Evolutionary conservation across 768 basidiomycete species (phyloP), one percentile per base, ranked within the genome.

Genomic region (Lentinula boryana): DNA sequence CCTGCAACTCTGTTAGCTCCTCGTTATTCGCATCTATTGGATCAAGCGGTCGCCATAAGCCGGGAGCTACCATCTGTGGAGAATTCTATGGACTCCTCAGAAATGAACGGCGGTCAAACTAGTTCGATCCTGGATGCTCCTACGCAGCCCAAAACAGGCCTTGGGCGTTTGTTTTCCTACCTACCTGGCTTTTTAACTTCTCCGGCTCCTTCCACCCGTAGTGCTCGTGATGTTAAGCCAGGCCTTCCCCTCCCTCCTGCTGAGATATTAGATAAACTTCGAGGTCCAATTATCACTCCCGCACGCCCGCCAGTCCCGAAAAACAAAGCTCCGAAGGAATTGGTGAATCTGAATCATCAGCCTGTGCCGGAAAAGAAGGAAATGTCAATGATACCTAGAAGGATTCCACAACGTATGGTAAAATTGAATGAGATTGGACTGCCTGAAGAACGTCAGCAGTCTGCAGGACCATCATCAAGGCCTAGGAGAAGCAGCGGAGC

Each of bases 401-500:
- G 65, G 23, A 64, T 74, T 52, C 78, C 76, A 18, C 74, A 74
- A 66, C 74, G 84, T 49, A 66, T 88, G 10, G 82, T 87, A 2
- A 78, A 88, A 53, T 73, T 89, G 40, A 71, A 76, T 23, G 80
- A 82, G 54, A 77, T 74, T 23, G 73, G 79, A 13, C 70, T 76
- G 6, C 72, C 76, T 15, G 69, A 71, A 2, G 67, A 67, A 16
- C 63, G 66, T 16, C 62, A 65, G 44, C 56, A 67, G 21, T 63
- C 61, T n/a, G 63, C 65, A 1, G 65, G 66, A 31, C 60, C 63
- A 9, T 63, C 68, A 1, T 63, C 69, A 23, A 70, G 74, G 50
- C 75, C 74, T n/a, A 74, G 89, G 60, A 75, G 85, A 66, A 84
- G 82, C 61, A 89, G 89, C 66, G 83, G 81, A 13, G 78, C 80